Conservation (phyloP, 495 filamentous ascomycete genomes). For the Talaromyces ruber region DNA sequence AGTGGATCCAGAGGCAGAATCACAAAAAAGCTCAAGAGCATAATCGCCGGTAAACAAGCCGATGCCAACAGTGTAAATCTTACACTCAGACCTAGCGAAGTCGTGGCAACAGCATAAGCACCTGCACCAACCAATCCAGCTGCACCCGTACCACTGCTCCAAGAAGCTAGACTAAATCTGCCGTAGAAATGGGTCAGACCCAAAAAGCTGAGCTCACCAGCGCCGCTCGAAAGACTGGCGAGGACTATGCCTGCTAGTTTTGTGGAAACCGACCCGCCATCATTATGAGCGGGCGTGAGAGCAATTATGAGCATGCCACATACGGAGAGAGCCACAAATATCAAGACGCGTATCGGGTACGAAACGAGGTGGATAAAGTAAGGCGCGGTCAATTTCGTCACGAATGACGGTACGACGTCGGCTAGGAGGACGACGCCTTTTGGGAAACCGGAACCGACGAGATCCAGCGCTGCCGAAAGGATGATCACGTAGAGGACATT, state of each 20-base stretch:
- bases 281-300: conserved; percentile 53
- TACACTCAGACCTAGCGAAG: conserved; percentile 63
- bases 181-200: conserved; percentile 92
- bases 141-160: conserved; percentile 88
- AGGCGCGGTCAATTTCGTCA: conserved; percentile 78
- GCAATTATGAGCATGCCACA: conserved; percentile 85
- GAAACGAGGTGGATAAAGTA: conserved; percentile 88
- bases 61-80: conserved; percentile 63
- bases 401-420: conserved; percentile 82
- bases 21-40: conserved; percentile 78
- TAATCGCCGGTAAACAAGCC: conserved; percentile 68
- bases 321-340: conserved; percentile 63
- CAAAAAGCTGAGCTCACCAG: conserved; percentile 82
- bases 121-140: conserved; percentile 84
- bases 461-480: conserved; percentile 89
- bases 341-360: conserved; percentile 64
- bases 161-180: conserved; percentile 78
- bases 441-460: conserved; percentile 76
- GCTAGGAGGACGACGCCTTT: conserved; percentile 90
- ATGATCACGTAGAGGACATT: conserved; percentile 98
- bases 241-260: conserved; percentile 82
- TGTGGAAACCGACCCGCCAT: conserved; percentile 51
- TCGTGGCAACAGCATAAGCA: conserved; percentile 76
- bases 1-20: conserved; percentile 62
- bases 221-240: conserved; percentile 74